Conservation (phyloP, 2,329 filamentous ascomycete genomes). For the Bertia moriformis region DNA sequence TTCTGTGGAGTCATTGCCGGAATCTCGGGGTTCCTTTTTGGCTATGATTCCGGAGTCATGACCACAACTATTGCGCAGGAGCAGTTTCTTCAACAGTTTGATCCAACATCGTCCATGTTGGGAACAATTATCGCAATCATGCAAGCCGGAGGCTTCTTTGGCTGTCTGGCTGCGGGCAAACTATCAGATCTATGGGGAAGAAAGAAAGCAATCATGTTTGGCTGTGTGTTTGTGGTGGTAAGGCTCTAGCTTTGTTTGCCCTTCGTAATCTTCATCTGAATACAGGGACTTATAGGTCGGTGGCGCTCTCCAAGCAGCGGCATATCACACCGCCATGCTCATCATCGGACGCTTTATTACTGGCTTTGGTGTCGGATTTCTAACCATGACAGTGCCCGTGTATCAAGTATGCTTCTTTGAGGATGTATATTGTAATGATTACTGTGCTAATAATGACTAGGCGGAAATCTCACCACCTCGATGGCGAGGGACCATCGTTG, state of each 20-base stretch:
- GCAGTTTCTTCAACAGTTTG: constrained; percentile 23
- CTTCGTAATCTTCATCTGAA: no score
- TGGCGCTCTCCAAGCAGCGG: constrained; percentile 15
- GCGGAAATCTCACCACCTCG: not conserved
- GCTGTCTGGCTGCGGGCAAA: no score
- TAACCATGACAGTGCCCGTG: constrained; percentile 28
- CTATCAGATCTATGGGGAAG: no score
- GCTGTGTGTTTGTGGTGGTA: no score
- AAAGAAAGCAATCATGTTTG: no score
- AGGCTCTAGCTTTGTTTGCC: no score
- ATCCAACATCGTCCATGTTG: no score
- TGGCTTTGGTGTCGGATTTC: constrained; percentile 29
- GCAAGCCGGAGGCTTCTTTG: no score
- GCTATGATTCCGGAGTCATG: constrained; percentile 31
- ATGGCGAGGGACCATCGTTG: not conserved
- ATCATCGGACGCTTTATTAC: constrained; percentile 32
- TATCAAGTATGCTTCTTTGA: constrained; percentile 22
- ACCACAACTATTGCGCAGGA: constrained; percentile 14
- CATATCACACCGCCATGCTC: constrained; percentile 20
- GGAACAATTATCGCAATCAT: no score
- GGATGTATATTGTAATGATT: not conserved
- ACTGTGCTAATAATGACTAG: not conserved
- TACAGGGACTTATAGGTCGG: no score
- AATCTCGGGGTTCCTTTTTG: constrained; percentile 22
- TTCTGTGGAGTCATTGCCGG: no score